A percentile compares a stretch with the other conserved stretches of the same genome.
These are phyloP conservation scores for Pharus latifolius DNA, from an alignment of 176 grass and related monocot species.

Conservation along the genomic window DNA sequence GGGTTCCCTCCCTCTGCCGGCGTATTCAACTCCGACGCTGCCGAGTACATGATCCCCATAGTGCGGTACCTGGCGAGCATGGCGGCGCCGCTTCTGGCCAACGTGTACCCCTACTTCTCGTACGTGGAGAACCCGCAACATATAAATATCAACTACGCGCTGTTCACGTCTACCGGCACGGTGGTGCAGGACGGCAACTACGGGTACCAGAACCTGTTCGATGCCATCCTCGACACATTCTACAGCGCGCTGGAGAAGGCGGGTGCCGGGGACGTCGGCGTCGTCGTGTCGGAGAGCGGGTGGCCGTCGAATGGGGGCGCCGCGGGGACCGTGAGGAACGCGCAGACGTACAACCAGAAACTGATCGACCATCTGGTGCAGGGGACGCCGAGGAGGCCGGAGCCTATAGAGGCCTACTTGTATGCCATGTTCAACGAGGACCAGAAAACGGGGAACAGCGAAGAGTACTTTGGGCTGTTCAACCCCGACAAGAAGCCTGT, in stretches of 20 bases:
- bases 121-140: neutral
- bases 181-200: constrained; percentile 39
- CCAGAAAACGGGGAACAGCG: constrained; percentile 22
- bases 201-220: constrained; percentile 56
- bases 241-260: constrained; percentile 37
- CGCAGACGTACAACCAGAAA: constrained; percentile 61
- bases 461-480: constrained; percentile 61
- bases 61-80: constrained; percentile 39
- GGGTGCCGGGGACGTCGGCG: neutral
- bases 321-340: constrained; percentile 19
- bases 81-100: constrained; percentile 38
- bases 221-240: constrained; percentile 38
- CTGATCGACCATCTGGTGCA: constrained; percentile 24
- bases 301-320: constrained; percentile 41
- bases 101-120: constrained; percentile 56
- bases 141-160: constrained; percentile 31
- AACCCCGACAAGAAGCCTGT: constrained; percentile 27
- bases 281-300: constrained; percentile 58
- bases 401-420: constrained; percentile 42
- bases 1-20: constrained; percentile 40
- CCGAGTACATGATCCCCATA: constrained; percentile 23
- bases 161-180: constrained; percentile 26
- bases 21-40: constrained; percentile 7
- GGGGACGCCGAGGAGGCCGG: constrained; percentile 43
- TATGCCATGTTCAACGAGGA: constrained; percentile 78